Conservation (phyloP, 225 moss, liverwort and hornwort genomes). For the Lunularia cruciata region DNA sequence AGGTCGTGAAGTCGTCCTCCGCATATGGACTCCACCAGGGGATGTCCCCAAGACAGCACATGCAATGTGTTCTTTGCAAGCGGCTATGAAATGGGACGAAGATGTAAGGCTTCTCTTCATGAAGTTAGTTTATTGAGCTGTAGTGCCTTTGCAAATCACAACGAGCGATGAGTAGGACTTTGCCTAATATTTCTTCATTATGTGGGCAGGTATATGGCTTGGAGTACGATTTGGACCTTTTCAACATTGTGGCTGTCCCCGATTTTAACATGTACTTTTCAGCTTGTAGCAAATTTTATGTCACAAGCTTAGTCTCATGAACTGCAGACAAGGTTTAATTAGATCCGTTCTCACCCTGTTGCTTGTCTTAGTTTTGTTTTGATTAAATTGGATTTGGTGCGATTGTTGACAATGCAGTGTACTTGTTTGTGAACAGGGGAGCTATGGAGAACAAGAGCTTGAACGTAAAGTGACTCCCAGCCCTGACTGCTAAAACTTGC, state of each 20-base stretch:
- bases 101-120: slow-evolving; percentile 44
- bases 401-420: not conserved
- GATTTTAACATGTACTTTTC: slow-evolving; percentile 85
- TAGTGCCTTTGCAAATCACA: not conserved
- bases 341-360: no score
- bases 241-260: slow-evolving; percentile 97
- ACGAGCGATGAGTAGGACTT: not conserved
- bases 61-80: slow-evolving; percentile 79
- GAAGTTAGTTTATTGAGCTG: not conserved
- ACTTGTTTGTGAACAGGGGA: slow-evolving; percentile 51
- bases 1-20: slow-evolving; percentile 74
- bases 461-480: slow-evolving; percentile 47
- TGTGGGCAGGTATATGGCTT: slow-evolving; percentile 67
- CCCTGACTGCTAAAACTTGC: not conserved
- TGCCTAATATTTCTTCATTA: not conserved
- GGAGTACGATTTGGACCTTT: slow-evolving; percentile 93
- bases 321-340: no score
- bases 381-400: not conserved
- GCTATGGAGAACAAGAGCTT: slow-evolving; percentile 99
- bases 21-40: slow-evolving; percentile 80
- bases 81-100: slow-evolving; percentile 98
- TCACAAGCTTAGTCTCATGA: no score
- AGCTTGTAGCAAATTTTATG: not conserved
- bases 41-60: slow-evolving; percentile 80
- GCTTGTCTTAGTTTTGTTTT: no score